A percentile compares a stretch with the other conserved stretches of the same genome.
phyloP scores from a whole-genome alignment of 805 yeast genomes.

The Sungouiozyma intestinalis region DNA sequence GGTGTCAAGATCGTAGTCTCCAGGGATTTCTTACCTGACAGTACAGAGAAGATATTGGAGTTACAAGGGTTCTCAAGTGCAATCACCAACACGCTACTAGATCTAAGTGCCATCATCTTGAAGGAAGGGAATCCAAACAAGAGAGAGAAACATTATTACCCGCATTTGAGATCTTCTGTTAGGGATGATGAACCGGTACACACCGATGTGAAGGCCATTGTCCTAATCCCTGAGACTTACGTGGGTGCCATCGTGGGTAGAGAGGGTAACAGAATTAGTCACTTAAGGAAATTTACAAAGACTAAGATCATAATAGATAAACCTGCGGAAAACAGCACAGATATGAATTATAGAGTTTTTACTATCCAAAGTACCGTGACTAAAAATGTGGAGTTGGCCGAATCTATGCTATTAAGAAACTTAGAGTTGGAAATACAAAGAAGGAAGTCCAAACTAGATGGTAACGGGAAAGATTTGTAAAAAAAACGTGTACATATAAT shows the following conservation, averaged over 20 bases:
- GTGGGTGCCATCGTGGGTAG: slow-evolving; percentile 89
- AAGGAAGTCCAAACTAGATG: slow-evolving; percentile 25
- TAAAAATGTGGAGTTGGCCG: slow-evolving; percentile 46
- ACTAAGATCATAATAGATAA: slow-evolving; percentile 71
- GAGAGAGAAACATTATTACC: slow-evolving; percentile 40
- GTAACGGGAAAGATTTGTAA: slow-evolving; percentile 1
- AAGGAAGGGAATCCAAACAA: slow-evolving; percentile 17
- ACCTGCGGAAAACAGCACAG: slow-evolving; percentile 36
- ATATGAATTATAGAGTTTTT: slow-evolving; percentile 36
- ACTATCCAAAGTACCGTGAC: slow-evolving; percentile 49
- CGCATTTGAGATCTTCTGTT: slow-evolving; percentile 38
- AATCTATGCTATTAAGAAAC: slow-evolving; percentile 44
- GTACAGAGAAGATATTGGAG: slow-evolving; percentile 80
- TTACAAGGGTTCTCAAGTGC: slow-evolving; percentile 67
- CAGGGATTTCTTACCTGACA: slow-evolving; percentile 68
- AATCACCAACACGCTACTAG: slow-evolving; percentile 56
- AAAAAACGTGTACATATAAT: slow-evolving; percentile 1
- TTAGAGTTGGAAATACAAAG: slow-evolving; percentile 50
- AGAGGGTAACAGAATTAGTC: slow-evolving; percentile 77
- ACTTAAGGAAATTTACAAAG: slow-evolving; percentile 67
- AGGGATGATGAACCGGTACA: not conserved
- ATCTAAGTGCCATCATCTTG: slow-evolving; percentile 27
- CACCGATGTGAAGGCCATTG: slow-evolving; percentile 11
- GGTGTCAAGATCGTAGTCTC: slow-evolving; percentile 79
- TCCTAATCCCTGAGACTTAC: slow-evolving; percentile 57